These are phyloP conservation scores for Nepenthes alata DNA, from an alignment of 179 eudicot genomes.

Conservation along the genomic window DNA sequence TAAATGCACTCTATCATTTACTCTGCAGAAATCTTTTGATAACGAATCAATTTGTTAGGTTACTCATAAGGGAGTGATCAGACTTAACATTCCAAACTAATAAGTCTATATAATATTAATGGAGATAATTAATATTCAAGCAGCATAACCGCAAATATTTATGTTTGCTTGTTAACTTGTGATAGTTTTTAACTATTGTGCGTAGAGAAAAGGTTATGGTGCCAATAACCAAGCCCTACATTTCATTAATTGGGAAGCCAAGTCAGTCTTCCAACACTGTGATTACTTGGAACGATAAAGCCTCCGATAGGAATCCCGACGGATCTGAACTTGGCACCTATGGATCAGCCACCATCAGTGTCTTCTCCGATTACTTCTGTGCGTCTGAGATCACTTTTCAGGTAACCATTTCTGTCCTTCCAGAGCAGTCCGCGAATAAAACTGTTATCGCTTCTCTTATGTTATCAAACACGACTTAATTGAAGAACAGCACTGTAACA, in stretches of 20 bases:
- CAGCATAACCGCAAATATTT: too few species aligned
- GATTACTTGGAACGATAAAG: conserved; percentile 65
- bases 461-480: too few species aligned
- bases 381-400: conserved; percentile 66
- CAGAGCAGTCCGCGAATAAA: neutral
- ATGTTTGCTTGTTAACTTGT: too few species aligned
- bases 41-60: too few species aligned
- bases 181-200: neutral
- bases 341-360: conserved; percentile 51
- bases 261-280: conserved; percentile 36
- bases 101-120: too few species aligned
- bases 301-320: conserved; percentile 39
- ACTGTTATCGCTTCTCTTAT: too few species aligned
- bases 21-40: too few species aligned
- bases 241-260: conserved; percentile 64
- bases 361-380: conserved; percentile 63
- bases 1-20: too few species aligned
- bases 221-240: conserved; percentile 55
- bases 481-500: too few species aligned
- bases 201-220: conserved; percentile 66
- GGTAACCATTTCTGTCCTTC: conserved; percentile 21
- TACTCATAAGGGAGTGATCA: too few species aligned
- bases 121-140: too few species aligned
- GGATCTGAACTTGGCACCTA: conserved; percentile 56
- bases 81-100: too few species aligned